Evolutionary conservation across 345 rosid species (phyloP).

Genomic region (Psidium friedrichsthalianum): DNA sequence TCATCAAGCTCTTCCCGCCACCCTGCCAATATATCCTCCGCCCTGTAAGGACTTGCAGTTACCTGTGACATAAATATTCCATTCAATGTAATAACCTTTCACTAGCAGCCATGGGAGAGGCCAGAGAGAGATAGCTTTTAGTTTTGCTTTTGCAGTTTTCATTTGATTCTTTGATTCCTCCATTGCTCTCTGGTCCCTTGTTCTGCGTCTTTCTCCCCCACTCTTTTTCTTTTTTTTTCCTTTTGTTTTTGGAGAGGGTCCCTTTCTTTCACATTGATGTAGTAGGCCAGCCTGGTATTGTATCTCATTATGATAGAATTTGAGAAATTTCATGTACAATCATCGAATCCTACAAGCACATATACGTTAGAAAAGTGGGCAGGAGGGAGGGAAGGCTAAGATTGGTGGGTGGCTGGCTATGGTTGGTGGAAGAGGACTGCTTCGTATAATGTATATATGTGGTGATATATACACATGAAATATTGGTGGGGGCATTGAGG

Average conservation of each 20-base stretch:
- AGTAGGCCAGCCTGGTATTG: conserved; percentile 32
- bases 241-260: background rate
- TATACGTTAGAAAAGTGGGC: conserved; percentile 13
- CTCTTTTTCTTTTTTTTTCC: background rate
- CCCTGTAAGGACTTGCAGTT: conserved; percentile 24
- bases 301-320: conserved; percentile 12
- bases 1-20: conserved; percentile 10
- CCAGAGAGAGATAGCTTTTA: conserved; percentile 39
- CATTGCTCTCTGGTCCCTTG: conserved; percentile 34
- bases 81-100: conserved; percentile 23
- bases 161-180: conserved; percentile 60
- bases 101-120: conserved; percentile 20
- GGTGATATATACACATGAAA: conserved; percentile 32
- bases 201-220: conserved; percentile 7
- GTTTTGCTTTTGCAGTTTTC: conserved; percentile 31
- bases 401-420: conserved; percentile 14
- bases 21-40: conserved; percentile 12
- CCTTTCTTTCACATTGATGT: conserved; percentile 16
- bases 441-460: conserved; percentile 43
- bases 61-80: conserved; percentile 35
- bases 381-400: conserved; percentile 4
- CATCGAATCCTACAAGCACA: conserved; percentile 7
- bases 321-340: conserved; percentile 24
- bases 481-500: conserved; percentile 28
- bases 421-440: conserved; percentile 23